These are phyloP conservation scores for Alternaria brassicicola DNA, from an alignment of 2,329 filamentous ascomycete genomes.

Conservation along the genomic window DNA sequence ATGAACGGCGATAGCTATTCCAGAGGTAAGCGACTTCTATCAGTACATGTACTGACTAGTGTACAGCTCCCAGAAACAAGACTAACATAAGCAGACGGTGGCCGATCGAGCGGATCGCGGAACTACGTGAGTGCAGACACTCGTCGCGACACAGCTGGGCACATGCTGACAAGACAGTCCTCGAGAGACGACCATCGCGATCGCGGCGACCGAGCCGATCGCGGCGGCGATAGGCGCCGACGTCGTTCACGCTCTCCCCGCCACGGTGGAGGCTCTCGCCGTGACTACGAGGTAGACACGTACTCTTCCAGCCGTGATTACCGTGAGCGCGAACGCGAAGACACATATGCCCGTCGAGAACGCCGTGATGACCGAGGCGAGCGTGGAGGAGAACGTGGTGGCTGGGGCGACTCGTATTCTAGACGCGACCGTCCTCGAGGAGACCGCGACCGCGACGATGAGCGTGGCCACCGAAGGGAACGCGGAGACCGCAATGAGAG, in stretches of 20 bases:
- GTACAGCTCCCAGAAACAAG: slow-evolving; percentile 33
- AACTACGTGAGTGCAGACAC: slow-evolving; percentile 46
- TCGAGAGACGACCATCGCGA: slow-evolving; percentile 40
- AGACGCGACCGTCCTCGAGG: slow-evolving; percentile 43
- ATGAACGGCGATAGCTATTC: slow-evolving; percentile 91
- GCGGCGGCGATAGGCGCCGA: slow-evolving; percentile 52
- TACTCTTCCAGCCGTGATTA: slow-evolving; percentile 95
- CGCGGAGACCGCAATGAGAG: slow-evolving; percentile 53
- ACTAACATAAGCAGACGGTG: slow-evolving; percentile 48
- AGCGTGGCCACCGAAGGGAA: slow-evolving; percentile 43
- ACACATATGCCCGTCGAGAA: slow-evolving; percentile 78
- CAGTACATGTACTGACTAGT: slow-evolving; percentile 47
- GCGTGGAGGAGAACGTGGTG: slow-evolving; percentile 45
- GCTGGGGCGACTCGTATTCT: slow-evolving; percentile 64
- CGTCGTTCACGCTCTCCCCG: slow-evolving; percentile 88
- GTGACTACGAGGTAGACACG: slow-evolving; percentile 77
- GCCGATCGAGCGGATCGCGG: slow-evolving; percentile 45
- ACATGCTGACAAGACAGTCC: slow-evolving; percentile 37
- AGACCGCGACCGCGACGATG: slow-evolving; percentile 42
- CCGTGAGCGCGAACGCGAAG: slow-evolving; percentile 90
- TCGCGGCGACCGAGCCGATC: slow-evolving; percentile 28
- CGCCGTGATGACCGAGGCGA: slow-evolving; percentile 55
- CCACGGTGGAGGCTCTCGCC: slow-evolving; percentile 65
- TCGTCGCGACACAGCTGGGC: slow-evolving; percentile 15
- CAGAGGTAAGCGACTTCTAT: slow-evolving; percentile 64